Conservation (phyloP, 352 stramenopile species). For the Globisporangium barbulae region DNA sequence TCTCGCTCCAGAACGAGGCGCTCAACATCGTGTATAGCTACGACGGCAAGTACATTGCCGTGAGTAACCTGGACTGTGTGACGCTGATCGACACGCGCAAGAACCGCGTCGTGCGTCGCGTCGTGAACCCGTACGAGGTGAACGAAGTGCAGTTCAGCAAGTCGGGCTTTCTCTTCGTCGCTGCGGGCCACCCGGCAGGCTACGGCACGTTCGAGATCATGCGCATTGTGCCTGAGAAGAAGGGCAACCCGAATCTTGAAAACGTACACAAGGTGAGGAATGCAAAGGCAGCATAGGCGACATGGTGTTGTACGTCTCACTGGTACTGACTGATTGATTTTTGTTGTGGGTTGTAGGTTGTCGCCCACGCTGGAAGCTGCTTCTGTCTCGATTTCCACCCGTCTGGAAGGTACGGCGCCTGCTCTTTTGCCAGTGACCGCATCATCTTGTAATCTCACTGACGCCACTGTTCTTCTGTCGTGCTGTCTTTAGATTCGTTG, state of each 20-base stretch:
- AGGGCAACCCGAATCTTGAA: slow-evolving; percentile 75
- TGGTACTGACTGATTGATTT: slow-evolving; percentile 3
- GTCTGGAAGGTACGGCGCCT: slow-evolving; percentile 46
- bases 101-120: slow-evolving; percentile 65
- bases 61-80: slow-evolving; percentile 70
- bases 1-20: slow-evolving; percentile 68
- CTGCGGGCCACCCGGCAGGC: slow-evolving; percentile 61
- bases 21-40: slow-evolving; percentile 80
- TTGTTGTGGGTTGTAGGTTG: slow-evolving; percentile 30
- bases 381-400: slow-evolving; percentile 77
- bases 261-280: slow-evolving; percentile 74
- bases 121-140: slow-evolving; percentile 82
- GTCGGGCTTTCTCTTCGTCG: slow-evolving; percentile 75
- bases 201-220: slow-evolving; percentile 86
- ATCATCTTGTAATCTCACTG: neutral
- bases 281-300: neutral
- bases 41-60: slow-evolving; percentile 81
- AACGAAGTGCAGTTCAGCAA: slow-evolving; percentile 85
- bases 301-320: neutral
- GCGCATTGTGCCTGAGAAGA: slow-evolving; percentile 71
- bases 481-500: slow-evolving; percentile 44
- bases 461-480: neutral
- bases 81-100: slow-evolving; percentile 83
- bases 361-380: slow-evolving; percentile 78
- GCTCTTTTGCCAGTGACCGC: neutral